Percentiles rank a stretch among this genome's conserved stretches.
Evolutionary conservation across 2,329 filamentous ascomycete genomes (phyloP).

Genomic region (Hypoxylon sp.): DNA sequence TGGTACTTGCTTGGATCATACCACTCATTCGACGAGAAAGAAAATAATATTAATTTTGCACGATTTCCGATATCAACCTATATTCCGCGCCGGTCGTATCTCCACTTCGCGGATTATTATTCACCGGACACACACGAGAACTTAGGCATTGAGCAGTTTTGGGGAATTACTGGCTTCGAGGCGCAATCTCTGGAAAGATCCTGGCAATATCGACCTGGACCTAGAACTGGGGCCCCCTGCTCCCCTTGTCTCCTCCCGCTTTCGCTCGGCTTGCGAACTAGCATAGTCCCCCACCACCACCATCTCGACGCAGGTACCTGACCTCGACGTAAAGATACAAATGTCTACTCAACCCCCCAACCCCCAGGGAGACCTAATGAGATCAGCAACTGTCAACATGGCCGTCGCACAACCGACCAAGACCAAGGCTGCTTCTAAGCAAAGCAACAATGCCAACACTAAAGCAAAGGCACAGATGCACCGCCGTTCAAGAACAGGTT

Average conservation of each 20-base stretch:
- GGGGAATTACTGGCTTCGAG: conserved; percentile 46
- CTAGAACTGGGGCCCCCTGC: conserved; percentile 48
- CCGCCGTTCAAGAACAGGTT: conserved; percentile 92
- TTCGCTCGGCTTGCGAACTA: conserved; percentile 51
- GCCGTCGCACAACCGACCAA: conserved; percentile 67
- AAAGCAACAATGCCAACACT: conserved; percentile 59
- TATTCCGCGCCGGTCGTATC: conserved; percentile 37
- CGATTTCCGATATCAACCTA: conserved; percentile 38
- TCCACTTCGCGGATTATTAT: conserved; percentile 37
- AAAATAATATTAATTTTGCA: conserved; percentile 54
- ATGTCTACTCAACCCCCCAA: conserved; percentile 74
- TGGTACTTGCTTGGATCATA: conserved; percentile 65
- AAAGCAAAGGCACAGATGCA: conserved; percentile 88
- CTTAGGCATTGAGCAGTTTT: conserved; percentile 45
- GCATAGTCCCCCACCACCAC: conserved; percentile 46
- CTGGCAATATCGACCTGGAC: conserved; percentile 46
- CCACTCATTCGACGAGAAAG: conserved; percentile 57
- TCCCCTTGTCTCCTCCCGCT: conserved; percentile 51
- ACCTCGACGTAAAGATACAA: conserved; percentile 58
- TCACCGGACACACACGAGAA: conserved; percentile 42
- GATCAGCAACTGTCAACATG: conserved; percentile 65
- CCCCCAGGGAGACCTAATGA: conserved; percentile 60
- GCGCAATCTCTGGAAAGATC: conserved; percentile 46
- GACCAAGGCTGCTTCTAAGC: conserved; percentile 65
- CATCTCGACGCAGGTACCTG: conserved; percentile 55